Conservation (phyloP, 192 early-diverging fungal genomes). For the Podila horticola region DNA sequence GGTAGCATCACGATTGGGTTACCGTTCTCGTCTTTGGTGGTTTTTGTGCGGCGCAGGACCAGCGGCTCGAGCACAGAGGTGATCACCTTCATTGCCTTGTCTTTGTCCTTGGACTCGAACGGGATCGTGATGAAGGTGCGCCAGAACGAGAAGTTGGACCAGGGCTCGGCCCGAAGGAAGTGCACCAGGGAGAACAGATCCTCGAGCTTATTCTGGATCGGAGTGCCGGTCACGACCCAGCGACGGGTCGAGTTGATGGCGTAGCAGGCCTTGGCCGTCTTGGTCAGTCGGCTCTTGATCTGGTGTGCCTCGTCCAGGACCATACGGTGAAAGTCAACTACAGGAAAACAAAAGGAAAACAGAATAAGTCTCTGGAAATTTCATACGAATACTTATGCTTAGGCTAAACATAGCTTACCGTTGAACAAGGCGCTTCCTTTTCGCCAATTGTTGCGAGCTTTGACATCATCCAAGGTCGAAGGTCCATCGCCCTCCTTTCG, state of each 20-base stretch:
- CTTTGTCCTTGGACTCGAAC: slow-evolving; percentile 68
- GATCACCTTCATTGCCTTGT: slow-evolving; percentile 53
- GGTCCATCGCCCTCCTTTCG: not conserved
- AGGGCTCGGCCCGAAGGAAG: slow-evolving; percentile 81
- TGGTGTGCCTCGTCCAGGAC: slow-evolving; percentile 96
- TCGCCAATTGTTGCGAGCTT: slow-evolving; percentile 18
- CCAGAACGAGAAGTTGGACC: slow-evolving; percentile 81
- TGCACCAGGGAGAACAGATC: slow-evolving; percentile 88
- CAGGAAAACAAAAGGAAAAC: slow-evolving; percentile 43
- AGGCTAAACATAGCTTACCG: slow-evolving; percentile 7
- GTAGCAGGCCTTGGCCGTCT: slow-evolving; percentile 78
- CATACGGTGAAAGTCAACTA: slow-evolving; percentile 84
- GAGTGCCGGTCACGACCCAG: slow-evolving; percentile 97
- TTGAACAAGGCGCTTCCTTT: slow-evolving; percentile 43
- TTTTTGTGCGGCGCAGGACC: slow-evolving; percentile 90
- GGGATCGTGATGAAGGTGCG: slow-evolving; percentile 78
- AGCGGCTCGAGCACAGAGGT: slow-evolving; percentile 79
- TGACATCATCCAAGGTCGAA: slow-evolving; percentile 19
- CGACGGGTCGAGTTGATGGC: slow-evolving; percentile 72
- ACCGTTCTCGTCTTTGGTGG: slow-evolving; percentile 75
- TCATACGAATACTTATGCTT: too few species aligned
- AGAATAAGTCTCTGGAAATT: not conserved
- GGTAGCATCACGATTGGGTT: slow-evolving; percentile 85
- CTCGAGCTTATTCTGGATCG: slow-evolving; percentile 86
- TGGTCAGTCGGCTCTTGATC: slow-evolving; percentile 84